Base-by-base conservation (phyloP, 2,329 filamentous ascomycete genomes). In the Neurospora sp. region DNA sequence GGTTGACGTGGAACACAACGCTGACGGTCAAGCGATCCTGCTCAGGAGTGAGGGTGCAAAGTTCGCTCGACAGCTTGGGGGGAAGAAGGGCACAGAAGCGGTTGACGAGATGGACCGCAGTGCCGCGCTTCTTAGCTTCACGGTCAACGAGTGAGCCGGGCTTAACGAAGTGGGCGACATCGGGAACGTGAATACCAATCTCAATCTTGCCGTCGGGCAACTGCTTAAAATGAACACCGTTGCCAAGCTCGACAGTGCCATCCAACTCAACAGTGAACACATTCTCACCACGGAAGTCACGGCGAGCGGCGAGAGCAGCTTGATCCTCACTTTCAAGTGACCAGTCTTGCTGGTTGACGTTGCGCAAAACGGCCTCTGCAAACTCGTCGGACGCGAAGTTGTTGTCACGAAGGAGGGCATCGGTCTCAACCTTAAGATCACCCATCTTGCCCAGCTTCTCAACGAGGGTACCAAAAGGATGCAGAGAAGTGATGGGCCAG, bases 401-500 rank as follows among this genome's bases (percentile, higher is more conserved):
- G 87, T 99, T 99, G 83, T 99, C 96, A 72, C 96, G 91, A 68
- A 99, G 88, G 70, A 99, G 88, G 70, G 96, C 96, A 83, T 99
- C 96, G 2, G 96, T 99, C 83, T 99, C 96, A 70, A 99, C 95
- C 83, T 94, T 97, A 75, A 97, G 86, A 79, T 99, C 93, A 74
- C 96, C 96, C 92, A 98, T 98, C 79, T 93, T 92, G 72, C 96
- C 96, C 69, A 99, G 90, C 82, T 97, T 93, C 82, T 99, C 96
- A 69, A 98, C 94, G 66, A 99, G 89, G 8, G 96, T 99, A 78
- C 96, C 96, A 77, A 99, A 99, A 39, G 96, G 96, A 82, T 99
- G 96, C 69, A 99, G 88, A n/a, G 96, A 99, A 37, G 96, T 99
- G 77, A 99, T 99, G 73, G 96, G 96, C 96, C 96, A 99, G 78